Percentiles rank a stretch among this genome's conserved stretches.
Conservation (phyloP, 495 filamentous ascomycete species). For the Tuber brumale region DNA sequence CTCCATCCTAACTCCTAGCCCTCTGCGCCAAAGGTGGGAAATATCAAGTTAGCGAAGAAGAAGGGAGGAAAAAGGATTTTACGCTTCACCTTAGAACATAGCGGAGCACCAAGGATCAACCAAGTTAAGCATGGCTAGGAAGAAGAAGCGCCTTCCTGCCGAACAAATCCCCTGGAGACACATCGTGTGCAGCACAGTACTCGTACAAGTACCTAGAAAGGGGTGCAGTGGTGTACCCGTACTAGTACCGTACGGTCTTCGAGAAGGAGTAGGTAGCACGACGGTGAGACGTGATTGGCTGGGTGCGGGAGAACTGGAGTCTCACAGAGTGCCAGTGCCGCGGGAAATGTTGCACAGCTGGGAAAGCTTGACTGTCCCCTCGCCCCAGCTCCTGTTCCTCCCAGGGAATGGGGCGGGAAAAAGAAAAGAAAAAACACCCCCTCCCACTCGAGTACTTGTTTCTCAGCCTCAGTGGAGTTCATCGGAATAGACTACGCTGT, state of each 20-base stretch:
- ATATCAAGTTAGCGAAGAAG: not conserved
- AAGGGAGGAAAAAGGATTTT: no score
- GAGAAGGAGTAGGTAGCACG: not conserved
- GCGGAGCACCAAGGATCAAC: not conserved
- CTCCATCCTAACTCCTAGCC: no score
- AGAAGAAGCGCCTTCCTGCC: conserved; percentile 3
- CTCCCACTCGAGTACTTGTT: not conserved
- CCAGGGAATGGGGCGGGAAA: not conserved
- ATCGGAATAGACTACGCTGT: not conserved
- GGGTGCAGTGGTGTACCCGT: not conserved
- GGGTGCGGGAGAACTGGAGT: not conserved
- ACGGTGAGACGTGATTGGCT: not conserved
- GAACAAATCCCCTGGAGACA: not conserved
- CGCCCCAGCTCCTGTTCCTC: not conserved
- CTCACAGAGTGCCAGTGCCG: not conserved
- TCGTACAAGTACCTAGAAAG: not conserved
- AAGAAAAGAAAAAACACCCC: not conserved
- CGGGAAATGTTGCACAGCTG: not conserved
- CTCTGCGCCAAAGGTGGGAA: not conserved
- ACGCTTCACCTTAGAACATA: no score
- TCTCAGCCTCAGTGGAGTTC: conserved; percentile 2
- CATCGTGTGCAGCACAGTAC: not conserved
- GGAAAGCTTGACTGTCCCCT: not conserved
- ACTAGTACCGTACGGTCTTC: not conserved
- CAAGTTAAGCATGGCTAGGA: not conserved